Evolutionary conservation across 1,139 yeast species (phyloP).

Genomic region (Pichia sp.): DNA sequence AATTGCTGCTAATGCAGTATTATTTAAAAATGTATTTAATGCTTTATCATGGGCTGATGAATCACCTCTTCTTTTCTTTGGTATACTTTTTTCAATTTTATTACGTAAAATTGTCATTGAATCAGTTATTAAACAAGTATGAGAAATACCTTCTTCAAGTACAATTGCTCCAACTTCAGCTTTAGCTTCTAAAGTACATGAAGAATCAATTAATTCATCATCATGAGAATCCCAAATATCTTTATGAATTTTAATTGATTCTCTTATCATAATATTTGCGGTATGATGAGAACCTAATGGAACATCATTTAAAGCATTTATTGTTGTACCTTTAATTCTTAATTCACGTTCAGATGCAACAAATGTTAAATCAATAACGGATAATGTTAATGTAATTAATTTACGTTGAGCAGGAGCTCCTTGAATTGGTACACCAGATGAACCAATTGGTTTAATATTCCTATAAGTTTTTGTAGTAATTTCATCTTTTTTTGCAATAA

Average conservation of each 20-base stretch:
- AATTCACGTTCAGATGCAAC: constrained; percentile 71
- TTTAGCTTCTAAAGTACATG: constrained; percentile 68
- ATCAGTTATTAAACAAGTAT: constrained; percentile 82
- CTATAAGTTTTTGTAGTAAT: constrained; percentile 63
- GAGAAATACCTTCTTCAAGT: constrained; percentile 91
- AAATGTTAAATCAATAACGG: constrained; percentile 33
- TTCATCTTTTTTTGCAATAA: constrained; percentile 71
- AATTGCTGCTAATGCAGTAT: constrained; percentile 56
- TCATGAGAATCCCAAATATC: constrained; percentile 77
- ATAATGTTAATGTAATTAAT: constrained; percentile 30
- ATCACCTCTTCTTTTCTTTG: constrained; percentile 80
- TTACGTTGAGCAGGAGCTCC: constrained; percentile 41
- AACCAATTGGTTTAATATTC: constrained; percentile 46
- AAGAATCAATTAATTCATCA: constrained; percentile 56
- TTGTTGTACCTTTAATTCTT: constrained; percentile 76
- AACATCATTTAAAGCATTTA: constrained; percentile 68
- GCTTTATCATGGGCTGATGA: constrained; percentile 78
- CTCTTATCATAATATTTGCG: constrained; percentile 68
- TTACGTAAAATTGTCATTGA: constrained; percentile 79
- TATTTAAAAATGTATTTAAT: constrained; percentile 58
- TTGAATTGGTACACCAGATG: constrained; percentile 12
- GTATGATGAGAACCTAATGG: constrained; percentile 86
- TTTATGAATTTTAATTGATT: constrained; percentile 64
- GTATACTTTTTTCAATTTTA: constrained; percentile 77
- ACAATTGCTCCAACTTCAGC: constrained; percentile 96